A percentile compares a stretch with the other conserved stretches of the same genome.
These are phyloP conservation scores for Monosporascus sp. DNA, from an alignment of 2,329 filamentous ascomycete genomes.

Conservation along the genomic window DNA sequence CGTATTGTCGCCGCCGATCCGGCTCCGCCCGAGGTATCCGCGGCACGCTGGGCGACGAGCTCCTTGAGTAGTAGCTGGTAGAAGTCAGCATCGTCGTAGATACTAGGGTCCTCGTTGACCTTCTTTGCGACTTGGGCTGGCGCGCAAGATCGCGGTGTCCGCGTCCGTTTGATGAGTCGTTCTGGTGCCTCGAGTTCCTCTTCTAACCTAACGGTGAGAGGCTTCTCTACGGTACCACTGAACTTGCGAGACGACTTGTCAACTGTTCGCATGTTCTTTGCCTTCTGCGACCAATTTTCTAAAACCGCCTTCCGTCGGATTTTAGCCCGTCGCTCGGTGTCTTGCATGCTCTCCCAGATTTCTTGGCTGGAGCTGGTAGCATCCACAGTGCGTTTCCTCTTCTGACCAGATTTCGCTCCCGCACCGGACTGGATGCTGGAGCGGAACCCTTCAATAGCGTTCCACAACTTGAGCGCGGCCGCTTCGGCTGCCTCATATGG, in stretches of 20 bases:
- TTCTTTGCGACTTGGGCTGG: constrained; percentile 59
- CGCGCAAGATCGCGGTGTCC: constrained; percentile 69
- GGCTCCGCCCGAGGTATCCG: constrained; percentile 49
- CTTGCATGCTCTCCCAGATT: constrained; percentile 68
- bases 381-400: constrained; percentile 54
- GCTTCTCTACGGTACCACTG: constrained; percentile 45
- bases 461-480: constrained; percentile 80
- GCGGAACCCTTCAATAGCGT: constrained; percentile 68
- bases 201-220: constrained; percentile 61
- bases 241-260: constrained; percentile 49
- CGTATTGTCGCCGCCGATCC: constrained; percentile 48
- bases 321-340: constrained; percentile 54
- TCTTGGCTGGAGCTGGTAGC: constrained; percentile 53
- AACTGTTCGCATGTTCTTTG: constrained; percentile 54
- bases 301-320: constrained; percentile 65
- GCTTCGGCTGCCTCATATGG: constrained; percentile 74
- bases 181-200: constrained; percentile 62
- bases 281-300: constrained; percentile 86
- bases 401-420: constrained; percentile 46
- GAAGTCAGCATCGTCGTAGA: constrained; percentile 93
- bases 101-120: constrained; percentile 50
- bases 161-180: constrained; percentile 64
- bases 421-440: constrained; percentile 47
- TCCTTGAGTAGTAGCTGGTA: constrained; percentile 92
- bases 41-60: constrained; percentile 81